A percentile compares a stretch with the other conserved stretches of the same genome.
These are phyloP conservation scores for Achlya hypogyna DNA, from an alignment of 352 stramenopile genomes.

Conservation along the genomic window DNA sequence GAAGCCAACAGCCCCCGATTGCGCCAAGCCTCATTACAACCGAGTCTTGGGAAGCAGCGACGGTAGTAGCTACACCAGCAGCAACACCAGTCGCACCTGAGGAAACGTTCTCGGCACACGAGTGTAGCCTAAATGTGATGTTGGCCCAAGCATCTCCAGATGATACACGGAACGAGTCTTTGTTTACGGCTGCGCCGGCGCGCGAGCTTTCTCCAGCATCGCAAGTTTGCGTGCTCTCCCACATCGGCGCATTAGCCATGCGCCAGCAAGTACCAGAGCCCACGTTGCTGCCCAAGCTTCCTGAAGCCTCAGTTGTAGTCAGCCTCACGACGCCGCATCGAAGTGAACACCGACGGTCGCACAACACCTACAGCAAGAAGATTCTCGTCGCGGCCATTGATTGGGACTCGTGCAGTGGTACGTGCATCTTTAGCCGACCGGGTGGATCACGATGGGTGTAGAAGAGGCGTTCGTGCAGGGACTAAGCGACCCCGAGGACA, in stretches of 20 bases:
- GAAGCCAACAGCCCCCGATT: no score
- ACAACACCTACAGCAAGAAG: slow-evolving; percentile 1
- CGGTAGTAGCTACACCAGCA: neutral
- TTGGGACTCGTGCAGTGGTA: slow-evolving; percentile 20
- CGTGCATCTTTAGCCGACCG: neutral
- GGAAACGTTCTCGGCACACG: no score
- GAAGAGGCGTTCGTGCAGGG: slow-evolving; percentile 1
- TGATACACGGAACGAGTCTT: neutral
- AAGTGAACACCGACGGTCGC: neutral
- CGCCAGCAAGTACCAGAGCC: neutral
- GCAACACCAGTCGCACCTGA: no score
- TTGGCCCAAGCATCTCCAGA: neutral
- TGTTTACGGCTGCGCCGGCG: neutral
- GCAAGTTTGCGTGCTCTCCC: slow-evolving; percentile 12
- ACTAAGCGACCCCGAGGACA: slow-evolving; percentile 1
- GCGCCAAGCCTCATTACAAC: no score
- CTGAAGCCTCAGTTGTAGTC: no score
- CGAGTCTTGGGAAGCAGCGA: no score
- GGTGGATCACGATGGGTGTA: neutral
- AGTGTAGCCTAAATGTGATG: neutral
- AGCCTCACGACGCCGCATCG: no score
- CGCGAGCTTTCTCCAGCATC: slow-evolving; percentile 11
- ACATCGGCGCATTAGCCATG: slow-evolving; percentile 4
- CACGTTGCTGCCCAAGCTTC: neutral
- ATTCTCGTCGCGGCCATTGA: neutral